A percentile compares a stretch with the other conserved stretches of the same genome.
Conservation (phyloP, 306 rosid genomes). For the Myrica gale region DNA sequence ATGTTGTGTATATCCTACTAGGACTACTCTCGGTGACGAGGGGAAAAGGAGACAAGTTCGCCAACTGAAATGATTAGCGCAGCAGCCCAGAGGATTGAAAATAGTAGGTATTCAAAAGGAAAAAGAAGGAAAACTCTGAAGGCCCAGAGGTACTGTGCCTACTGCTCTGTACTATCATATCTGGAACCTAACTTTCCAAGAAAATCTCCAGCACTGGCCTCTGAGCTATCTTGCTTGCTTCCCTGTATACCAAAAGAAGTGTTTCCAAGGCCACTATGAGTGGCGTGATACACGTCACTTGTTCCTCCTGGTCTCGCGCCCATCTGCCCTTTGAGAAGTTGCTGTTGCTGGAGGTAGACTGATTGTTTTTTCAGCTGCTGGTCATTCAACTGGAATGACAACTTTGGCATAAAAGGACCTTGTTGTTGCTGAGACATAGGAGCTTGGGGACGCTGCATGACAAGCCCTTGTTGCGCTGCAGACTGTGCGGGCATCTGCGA, state of each 20-base stretch:
- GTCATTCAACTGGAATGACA: constrained; percentile 34
- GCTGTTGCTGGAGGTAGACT: constrained; percentile 42
- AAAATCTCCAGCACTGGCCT: constrained; percentile 36
- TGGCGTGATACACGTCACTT: constrained; percentile 24
- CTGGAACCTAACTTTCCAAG: constrained; percentile 24
- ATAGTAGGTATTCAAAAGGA: not conserved
- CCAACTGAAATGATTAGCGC: not conserved
- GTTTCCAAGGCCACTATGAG: constrained; percentile 28
- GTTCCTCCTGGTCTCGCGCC: constrained; percentile 27
- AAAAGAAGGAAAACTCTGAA: not conserved
- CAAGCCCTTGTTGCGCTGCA: constrained; percentile 34
- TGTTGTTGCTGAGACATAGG: constrained; percentile 36
- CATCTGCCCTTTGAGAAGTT: constrained; percentile 32
- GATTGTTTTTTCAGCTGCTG: constrained; percentile 32
- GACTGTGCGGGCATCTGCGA: constrained; percentile 23
- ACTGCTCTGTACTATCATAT: constrained; percentile 11
- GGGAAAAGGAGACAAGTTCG: not conserved
- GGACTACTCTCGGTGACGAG: not conserved
- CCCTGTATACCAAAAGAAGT: constrained; percentile 37
- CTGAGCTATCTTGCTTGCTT: constrained; percentile 38
- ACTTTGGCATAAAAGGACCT: constrained; percentile 31
- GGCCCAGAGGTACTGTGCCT: not conserved
- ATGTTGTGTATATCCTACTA: not conserved
- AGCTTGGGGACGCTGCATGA: constrained; percentile 31
- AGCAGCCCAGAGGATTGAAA: not conserved